Evolutionary conservation across 2,329 filamentous ascomycete species (phyloP).

Genomic region (Cryoendolithus antarcticus): DNA sequence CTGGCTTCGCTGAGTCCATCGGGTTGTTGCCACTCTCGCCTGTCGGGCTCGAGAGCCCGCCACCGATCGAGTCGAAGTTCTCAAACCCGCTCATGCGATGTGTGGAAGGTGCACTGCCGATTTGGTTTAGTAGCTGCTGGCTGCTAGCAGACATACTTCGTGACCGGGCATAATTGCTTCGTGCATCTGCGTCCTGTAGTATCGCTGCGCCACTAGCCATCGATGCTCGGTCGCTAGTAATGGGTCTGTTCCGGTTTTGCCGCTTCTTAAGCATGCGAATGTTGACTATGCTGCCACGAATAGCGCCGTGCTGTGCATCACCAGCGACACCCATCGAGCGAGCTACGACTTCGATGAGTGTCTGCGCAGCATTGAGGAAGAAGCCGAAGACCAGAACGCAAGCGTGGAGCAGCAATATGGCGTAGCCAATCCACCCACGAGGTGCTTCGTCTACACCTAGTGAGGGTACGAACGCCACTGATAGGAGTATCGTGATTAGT

Average conservation of each 20-base stretch:
- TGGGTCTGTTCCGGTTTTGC: conserved; percentile 9
- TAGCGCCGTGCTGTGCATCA: conserved; percentile 38
- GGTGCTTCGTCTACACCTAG: conserved; percentile 65
- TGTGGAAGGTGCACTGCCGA: conserved; percentile 8
- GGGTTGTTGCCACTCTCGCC: conserved; percentile 1
- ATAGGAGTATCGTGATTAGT: conserved; percentile 49
- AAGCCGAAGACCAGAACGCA: conserved; percentile 82
- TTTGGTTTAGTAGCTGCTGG: conserved; percentile 45
- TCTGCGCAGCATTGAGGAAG: conserved; percentile 82
- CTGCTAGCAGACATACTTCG: conserved; percentile 52
- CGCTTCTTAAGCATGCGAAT: conserved; percentile 30
- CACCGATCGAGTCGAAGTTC: conserved; percentile 41
- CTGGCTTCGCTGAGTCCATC: conserved; percentile 29
- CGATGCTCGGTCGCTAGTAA: conserved; percentile 49
- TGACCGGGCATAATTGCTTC: conserved; percentile 27
- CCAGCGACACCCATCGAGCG: conserved; percentile 64
- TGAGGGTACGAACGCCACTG: conserved; percentile 64
- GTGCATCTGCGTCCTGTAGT: conserved; percentile 32
- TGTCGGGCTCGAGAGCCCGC: conserved; percentile 38
- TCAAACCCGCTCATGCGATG: conserved; percentile 40
- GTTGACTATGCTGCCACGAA: conserved; percentile 71
- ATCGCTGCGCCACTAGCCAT: conserved; percentile 75
- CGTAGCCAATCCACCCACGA: conserved; percentile 92
- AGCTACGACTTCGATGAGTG: conserved; percentile 76
- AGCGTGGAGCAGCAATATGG: conserved; percentile 75